Percentiles rank a stretch among this genome's conserved stretches.
Conservation (phyloP, 495 filamentous ascomycete species). For the Penicillium psychrofluorescens region DNA sequence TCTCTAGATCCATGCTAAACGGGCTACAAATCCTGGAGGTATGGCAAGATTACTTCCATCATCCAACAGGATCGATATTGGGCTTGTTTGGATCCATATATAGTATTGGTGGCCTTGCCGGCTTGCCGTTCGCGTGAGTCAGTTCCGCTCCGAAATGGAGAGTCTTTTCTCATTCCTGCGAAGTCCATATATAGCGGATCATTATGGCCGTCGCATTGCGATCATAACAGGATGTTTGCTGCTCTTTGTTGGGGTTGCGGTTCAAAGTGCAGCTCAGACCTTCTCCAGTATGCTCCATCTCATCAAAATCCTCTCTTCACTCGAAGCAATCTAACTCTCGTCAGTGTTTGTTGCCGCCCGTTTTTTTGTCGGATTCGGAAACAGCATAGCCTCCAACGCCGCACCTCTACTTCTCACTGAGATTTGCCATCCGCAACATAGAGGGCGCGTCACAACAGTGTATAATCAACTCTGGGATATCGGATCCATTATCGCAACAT, state of each 20-base stretch:
- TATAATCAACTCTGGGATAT: constrained; percentile 59
- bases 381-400: constrained; percentile 7
- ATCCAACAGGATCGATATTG: constrained; percentile 11
- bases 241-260: constrained; percentile 10
- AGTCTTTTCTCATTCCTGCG: constrained; percentile 9
- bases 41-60: constrained; percentile 12
- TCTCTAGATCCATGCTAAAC: constrained; percentile 15
- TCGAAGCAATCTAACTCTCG: too few relatives aligned
- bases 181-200: constrained; percentile 9
- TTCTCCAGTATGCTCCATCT: neutral
- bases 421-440: constrained; percentile 22
- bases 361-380: constrained; percentile 20
- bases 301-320: too few relatives aligned
- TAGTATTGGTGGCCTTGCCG: too few relatives aligned
- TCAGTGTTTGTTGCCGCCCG: constrained; percentile 16
- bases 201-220: constrained; percentile 12
- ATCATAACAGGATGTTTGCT: constrained; percentile 11
- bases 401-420: constrained; percentile 24
- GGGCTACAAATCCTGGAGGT: constrained; percentile 9
- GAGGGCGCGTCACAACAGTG: constrained; percentile 21
- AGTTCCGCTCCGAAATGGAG: constrained; percentile 10
- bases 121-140: neutral
- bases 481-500: constrained; percentile 41
- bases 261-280: constrained; percentile 14
- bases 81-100: constrained; percentile 1